These are phyloP conservation scores for Sporodiniella umbellata DNA, from an alignment of 371 early-diverging fungal species.

Conservation along the genomic window DNA sequence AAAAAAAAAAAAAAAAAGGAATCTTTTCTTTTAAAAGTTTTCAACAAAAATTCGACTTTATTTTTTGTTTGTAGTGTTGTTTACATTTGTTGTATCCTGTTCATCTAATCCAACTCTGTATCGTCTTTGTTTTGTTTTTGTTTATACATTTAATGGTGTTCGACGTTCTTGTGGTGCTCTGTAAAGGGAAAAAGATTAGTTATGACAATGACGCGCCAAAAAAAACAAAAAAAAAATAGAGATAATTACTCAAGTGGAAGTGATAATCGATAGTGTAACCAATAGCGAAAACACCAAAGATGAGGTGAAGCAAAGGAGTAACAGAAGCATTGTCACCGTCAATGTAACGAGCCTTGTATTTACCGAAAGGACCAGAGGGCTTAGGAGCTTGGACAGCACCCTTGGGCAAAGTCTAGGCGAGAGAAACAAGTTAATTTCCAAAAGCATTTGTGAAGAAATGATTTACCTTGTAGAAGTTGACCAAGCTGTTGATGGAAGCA, in stretches of 20 bases:
- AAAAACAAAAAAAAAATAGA: too few species aligned
- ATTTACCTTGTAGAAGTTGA: constrained; percentile 51
- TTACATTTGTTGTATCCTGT: too few species aligned
- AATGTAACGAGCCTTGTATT: constrained; percentile 65
- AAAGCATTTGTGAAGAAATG: neutral
- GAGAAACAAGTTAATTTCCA: neutral
- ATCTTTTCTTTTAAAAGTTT: too few species aligned
- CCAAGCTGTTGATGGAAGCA: constrained; percentile 40
- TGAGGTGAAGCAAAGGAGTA: constrained; percentile 55
- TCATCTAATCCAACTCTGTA: constrained; percentile 1
- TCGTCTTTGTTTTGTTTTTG: too few species aligned
- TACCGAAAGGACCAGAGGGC: constrained; percentile 46
- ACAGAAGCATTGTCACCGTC: constrained; percentile 61
- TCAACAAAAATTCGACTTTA: too few species aligned
- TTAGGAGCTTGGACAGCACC: constrained; percentile 39
- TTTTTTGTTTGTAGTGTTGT: too few species aligned
- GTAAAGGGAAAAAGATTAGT: constrained; percentile 5
- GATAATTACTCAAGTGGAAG: constrained; percentile 65
- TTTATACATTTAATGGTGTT: constrained; percentile 51
- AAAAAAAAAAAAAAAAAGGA: too few species aligned
- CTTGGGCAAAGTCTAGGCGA: constrained; percentile 46
- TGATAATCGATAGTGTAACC: constrained; percentile 66
- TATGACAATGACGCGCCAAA: neutral
- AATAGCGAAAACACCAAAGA: constrained; percentile 51
- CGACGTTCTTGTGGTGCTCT: constrained; percentile 74